Conservation (phyloP, 495 filamentous ascomycete genomes). For the Penicillium cosmopolitanum region DNA sequence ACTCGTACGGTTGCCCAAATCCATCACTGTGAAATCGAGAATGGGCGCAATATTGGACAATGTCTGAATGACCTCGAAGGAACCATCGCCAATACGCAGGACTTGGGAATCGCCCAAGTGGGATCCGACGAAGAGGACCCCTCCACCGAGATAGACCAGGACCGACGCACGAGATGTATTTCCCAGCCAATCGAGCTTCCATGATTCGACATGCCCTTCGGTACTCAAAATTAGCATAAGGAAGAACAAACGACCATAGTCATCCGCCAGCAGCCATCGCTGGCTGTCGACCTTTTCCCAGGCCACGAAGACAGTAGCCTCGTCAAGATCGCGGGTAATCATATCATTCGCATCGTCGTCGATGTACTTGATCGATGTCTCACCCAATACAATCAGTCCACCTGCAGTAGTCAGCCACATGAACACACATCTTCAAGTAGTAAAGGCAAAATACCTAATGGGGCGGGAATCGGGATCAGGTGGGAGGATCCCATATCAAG, state of each 20-base stretch:
- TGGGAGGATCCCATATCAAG: conserved; percentile 75
- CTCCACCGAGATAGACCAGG: conserved; percentile 78
- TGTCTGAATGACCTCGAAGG: conserved; percentile 71
- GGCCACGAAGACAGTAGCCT: conserved; percentile 80
- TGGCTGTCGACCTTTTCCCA: conserved; percentile 84
- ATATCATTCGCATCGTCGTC: conserved; percentile 69
- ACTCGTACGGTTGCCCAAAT: conserved; percentile 80
- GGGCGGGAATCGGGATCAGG: conserved; percentile 79
- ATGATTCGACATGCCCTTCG: conserved; percentile 63
- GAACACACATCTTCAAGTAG: conserved; percentile 2
- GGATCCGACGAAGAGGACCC: conserved; percentile 82
- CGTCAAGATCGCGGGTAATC: conserved; percentile 61
- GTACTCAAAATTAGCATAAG: conserved; percentile 72
- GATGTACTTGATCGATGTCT: conserved; percentile 82
- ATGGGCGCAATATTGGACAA: conserved; percentile 87
- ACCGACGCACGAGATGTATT: conserved; percentile 71
- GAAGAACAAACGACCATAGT: conserved; percentile 81
- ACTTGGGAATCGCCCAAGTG: conserved; percentile 93
- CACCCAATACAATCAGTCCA: conserved; percentile 81
- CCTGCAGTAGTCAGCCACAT: conserved; percentile 41
- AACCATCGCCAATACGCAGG: conserved; percentile 60
- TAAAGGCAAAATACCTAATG: conserved; percentile 47
- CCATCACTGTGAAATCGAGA: conserved; percentile 92
- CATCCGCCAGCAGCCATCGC: conserved; percentile 85
- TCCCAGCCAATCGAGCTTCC: conserved; percentile 70